Evolutionary conservation across 805 yeast genomes (phyloP).

Genomic region (Yamadazyma tumulicola): DNA sequence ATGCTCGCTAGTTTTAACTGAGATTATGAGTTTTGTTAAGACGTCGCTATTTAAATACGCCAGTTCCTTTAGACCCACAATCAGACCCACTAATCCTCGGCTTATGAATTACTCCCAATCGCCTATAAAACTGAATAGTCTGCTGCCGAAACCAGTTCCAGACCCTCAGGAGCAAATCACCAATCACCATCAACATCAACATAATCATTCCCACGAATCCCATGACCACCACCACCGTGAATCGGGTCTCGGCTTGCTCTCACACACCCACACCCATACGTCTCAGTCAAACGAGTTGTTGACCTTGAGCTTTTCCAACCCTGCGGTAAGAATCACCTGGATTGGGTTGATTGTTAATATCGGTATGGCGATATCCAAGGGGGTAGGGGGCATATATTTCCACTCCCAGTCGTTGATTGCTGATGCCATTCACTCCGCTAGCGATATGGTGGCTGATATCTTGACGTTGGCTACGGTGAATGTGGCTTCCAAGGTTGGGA

Average conservation of each 20-base stretch:
- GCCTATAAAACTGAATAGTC: background rate
- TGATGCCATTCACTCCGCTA: conserved; percentile 89
- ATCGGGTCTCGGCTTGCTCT: conserved; percentile 14
- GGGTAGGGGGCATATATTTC: conserved; percentile 84
- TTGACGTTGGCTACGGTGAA: conserved; percentile 87
- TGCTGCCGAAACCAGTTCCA: background rate
- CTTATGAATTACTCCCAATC: background rate
- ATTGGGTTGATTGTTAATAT: conserved; percentile 82
- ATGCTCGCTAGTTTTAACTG: background rate
- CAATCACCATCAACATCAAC: conserved; percentile 3
- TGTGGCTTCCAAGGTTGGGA: conserved; percentile 53
- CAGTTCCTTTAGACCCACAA: background rate
- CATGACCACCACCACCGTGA: conserved; percentile 12
- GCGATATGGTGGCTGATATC: conserved; percentile 87
- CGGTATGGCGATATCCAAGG: conserved; percentile 82
- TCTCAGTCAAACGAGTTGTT: conserved; percentile 46
- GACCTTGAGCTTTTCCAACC: conserved; percentile 46
- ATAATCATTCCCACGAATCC: conserved; percentile 4
- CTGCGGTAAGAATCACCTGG: conserved; percentile 92
- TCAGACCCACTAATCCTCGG: background rate
- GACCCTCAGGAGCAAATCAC: background rate
- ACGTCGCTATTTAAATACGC: background rate
- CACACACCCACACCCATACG: conserved; percentile 35
- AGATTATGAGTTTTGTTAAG: background rate
- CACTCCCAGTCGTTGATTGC: conserved; percentile 94